Evolutionary conservation across 164 flowering plant species (phyloP).

Genomic region (Santalum album): DNA sequence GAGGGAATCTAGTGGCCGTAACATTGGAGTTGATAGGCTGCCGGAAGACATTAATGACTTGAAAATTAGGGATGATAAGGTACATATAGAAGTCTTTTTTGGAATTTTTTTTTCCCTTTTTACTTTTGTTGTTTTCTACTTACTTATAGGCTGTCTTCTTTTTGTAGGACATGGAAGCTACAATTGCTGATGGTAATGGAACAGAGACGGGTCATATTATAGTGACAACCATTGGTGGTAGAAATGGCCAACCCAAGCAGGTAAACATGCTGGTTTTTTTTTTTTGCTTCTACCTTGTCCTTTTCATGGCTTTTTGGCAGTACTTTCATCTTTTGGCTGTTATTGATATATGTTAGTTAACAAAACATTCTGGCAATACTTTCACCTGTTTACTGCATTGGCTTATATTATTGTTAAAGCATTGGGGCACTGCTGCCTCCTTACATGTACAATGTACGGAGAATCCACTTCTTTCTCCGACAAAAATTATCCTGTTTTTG

Average conservation of each 20-base stretch:
- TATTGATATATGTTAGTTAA: too few species aligned
- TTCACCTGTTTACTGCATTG: too few species aligned
- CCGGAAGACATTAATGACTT: conserved; percentile 66
- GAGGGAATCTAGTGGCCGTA: conserved; percentile 31
- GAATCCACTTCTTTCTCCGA: too few species aligned
- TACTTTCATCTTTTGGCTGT: too few species aligned
- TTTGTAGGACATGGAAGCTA: conserved; percentile 49
- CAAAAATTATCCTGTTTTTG: too few species aligned
- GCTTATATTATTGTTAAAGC: too few species aligned
- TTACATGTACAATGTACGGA: too few species aligned
- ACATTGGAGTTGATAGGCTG: conserved; percentile 36
- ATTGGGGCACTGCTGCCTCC: too few species aligned
- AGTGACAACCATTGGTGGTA: conserved; percentile 56
- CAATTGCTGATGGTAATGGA: conserved; percentile 49
- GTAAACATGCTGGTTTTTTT: conserved; percentile 11
- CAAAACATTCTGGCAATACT: too few species aligned
- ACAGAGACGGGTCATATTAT: conserved; percentile 66
- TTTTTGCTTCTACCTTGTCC: not conserved
- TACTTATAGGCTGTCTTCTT: not conserved
- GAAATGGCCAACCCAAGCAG: conserved; percentile 57
- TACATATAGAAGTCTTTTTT: conserved; percentile 1
- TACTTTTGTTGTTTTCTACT: not conserved
- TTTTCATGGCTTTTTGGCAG: too few species aligned
- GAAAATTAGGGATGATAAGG: conserved; percentile 64
- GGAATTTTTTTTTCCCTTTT: not conserved